These are phyloP conservation scores for Ceratocystis huliohia DNA, from an alignment of 2,329 filamentous ascomycete genomes.

Conservation along the genomic window DNA sequence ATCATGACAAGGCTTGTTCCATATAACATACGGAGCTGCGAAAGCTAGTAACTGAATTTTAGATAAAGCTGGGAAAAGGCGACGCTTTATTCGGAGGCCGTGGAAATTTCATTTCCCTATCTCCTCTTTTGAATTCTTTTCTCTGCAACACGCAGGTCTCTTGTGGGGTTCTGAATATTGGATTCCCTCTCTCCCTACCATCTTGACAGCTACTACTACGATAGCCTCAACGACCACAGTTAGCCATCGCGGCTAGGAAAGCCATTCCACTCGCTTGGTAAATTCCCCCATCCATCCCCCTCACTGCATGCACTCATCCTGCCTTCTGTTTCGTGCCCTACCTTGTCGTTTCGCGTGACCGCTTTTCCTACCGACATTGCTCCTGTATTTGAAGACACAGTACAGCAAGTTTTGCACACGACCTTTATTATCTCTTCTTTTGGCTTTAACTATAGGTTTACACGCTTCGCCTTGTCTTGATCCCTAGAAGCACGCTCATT, in stretches of 20 bases:
- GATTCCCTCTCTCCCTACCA: neutral
- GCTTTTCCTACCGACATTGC: neutral
- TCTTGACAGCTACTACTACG: neutral
- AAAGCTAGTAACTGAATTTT: neutral
- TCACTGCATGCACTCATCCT: neutral
- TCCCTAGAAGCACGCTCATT: neutral
- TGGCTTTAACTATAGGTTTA: neutral
- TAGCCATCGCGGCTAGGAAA: neutral
- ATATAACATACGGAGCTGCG: neutral
- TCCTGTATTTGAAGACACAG: neutral
- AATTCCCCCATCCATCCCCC: neutral
- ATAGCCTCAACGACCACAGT: neutral
- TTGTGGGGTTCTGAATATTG: neutral
- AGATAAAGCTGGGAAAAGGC: neutral
- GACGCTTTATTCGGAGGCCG: neutral
- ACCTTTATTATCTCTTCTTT: neutral
- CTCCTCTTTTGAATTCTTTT: neutral
- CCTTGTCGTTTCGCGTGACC: neutral
- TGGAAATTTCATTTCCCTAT: neutral
- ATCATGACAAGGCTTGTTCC: neutral
- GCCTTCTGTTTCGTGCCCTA: neutral
- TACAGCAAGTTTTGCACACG: neutral
- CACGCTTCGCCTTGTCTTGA: constrained; percentile 6
- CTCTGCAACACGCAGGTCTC: neutral
- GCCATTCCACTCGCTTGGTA: neutral